Evolutionary conservation across 163 green algal genomes (phyloP).

Genomic region (Scenedesmus sp.): DNA sequence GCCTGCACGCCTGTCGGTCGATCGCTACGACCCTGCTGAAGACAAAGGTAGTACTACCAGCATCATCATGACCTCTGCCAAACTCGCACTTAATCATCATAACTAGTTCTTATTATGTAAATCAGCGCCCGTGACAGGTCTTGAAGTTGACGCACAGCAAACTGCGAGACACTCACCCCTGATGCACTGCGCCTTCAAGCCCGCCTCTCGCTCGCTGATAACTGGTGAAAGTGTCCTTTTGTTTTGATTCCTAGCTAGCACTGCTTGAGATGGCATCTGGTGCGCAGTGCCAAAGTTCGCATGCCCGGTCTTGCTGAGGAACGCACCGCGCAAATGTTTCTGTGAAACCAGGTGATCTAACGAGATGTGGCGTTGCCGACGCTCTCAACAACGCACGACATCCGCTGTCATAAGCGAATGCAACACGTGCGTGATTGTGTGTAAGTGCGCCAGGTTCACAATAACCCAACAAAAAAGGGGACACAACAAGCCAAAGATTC

Average conservation of each 20-base stretch:
- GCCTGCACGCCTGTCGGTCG: neutral
- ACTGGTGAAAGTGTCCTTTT: constrained; percentile 1
- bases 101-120: neutral
- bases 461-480: neutral
- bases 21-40: neutral
- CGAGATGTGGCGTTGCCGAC: neutral
- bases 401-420: neutral
- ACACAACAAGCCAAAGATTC: neutral
- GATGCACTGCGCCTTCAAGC: constrained; percentile 12
- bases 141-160: neutral
- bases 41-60: neutral
- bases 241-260: neutral
- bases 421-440: neutral
- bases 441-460: neutral
- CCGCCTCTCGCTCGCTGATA: neutral
- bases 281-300: neutral
- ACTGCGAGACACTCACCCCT: constrained; percentile 12
- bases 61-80: neutral
- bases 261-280: constrained; percentile 9
- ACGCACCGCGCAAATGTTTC: neutral
- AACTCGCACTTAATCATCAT: neutral
- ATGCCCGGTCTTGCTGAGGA: neutral
- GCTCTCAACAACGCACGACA: neutral
- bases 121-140: neutral
- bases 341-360: neutral